Evolutionary conservation across 345 rosid genomes (phyloP), one percentile per base, ranked within the genome.

Genomic region (Geranium rotundifolium): DNA sequence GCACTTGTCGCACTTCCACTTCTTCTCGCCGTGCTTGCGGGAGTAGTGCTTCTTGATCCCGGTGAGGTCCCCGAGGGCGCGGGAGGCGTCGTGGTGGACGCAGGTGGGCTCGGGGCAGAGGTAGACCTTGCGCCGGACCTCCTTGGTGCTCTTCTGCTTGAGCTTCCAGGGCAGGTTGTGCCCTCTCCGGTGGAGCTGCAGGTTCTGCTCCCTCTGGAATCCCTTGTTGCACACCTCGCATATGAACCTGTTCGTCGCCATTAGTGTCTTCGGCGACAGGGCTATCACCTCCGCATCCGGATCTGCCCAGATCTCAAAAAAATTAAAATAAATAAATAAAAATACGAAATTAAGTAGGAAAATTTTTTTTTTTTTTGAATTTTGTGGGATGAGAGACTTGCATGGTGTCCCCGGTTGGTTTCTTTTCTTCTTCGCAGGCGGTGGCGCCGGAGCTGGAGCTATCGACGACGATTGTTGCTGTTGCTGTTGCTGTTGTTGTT

Each of bases 241-340:
- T 63, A 86, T 68, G 90, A 88, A 86, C 77, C 92, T 81, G 82
- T 88, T 88, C 67, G 92, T 88, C 71, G 92, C 90, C 90, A 86
- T 84, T 62, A 88, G 79, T 60, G 92, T 81, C 86, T 81, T 88
- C 68, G 96, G 96, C 46, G 96, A 88, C 70, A 88, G 77, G 17
- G 96, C 92, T 76, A 88, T 81, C 77, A 88, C 90, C 67, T 86
- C 92, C 57, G 96, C 85, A 79, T 86, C 96, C 61, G 96, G 92
- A 82, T 86, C 96, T 88, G 81, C 67, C 58, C 13, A 41, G 58
- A 34, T 4, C 10, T 4, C 41, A 34, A 34, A 5, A 5, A 34
- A 34, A 34, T 34, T 34, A 4, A 4, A 34, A 31, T 31, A 34
- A 34, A 4, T 1, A 34, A 34, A 23, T 23, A 23, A 23, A 1